These are phyloP conservation scores for Sugiyamaella boreocaroliniensis DNA, from an alignment of 805 yeast genomes.

Conservation along the genomic window DNA sequence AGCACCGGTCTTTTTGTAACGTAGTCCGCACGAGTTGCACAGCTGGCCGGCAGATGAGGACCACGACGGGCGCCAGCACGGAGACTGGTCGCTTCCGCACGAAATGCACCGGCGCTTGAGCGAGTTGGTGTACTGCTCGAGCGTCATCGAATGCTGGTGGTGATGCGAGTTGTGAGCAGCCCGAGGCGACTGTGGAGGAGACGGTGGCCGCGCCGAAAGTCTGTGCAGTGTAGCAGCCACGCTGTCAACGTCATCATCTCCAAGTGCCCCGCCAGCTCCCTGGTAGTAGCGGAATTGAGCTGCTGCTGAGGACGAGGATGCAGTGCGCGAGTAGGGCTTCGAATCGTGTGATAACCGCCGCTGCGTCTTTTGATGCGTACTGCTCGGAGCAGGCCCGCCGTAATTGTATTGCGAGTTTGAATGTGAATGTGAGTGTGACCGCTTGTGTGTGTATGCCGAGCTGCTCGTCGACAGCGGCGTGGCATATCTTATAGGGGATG, in stretches of 20 bases:
- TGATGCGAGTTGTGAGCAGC: neutral
- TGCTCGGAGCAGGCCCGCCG: neutral
- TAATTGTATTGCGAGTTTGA: neutral
- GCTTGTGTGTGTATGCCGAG: neutral
- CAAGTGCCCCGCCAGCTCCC: neutral
- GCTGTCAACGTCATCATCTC: neutral
- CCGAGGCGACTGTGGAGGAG: slow-evolving; percentile 8
- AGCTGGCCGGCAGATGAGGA: slow-evolving; percentile 83
- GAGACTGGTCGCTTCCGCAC: slow-evolving; percentile 84
- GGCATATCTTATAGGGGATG: neutral
- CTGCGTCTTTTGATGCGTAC: neutral
- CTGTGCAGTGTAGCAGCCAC: neutral
- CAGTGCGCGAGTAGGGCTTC: slow-evolving; percentile 1
- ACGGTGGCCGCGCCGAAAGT: slow-evolving; percentile 16
- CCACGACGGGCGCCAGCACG: slow-evolving; percentile 99
- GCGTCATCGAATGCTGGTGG: neutral
- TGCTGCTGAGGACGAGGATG: neutral
- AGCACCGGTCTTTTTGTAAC: slow-evolving; percentile 91
- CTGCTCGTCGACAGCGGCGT: neutral
- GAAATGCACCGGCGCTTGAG: slow-evolving; percentile 66
- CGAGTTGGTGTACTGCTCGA: slow-evolving; percentile 6
- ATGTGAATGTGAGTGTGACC: neutral
- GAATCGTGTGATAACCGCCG: slow-evolving; percentile 3
- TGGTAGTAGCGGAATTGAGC: neutral
- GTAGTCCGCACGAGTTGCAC: slow-evolving; percentile 91